phyloP scores from a whole-genome alignment of 2,329 filamentous ascomycete genomes.

The Raffaelea albimanens region DNA sequence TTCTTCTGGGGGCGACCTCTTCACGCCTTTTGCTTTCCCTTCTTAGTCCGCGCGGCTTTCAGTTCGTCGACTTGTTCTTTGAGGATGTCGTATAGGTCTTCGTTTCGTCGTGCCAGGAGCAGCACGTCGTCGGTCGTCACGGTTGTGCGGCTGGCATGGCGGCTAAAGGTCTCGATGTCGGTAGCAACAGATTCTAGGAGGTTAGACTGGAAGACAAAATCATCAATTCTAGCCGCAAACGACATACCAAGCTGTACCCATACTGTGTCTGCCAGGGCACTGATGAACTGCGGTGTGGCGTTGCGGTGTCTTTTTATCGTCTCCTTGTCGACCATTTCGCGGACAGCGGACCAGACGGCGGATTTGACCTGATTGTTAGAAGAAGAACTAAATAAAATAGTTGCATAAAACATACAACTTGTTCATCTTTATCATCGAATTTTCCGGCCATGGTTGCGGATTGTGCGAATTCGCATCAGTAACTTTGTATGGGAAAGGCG shows the following conservation, averaged over 20 bases:
- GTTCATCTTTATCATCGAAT: slow-evolving; percentile 17
- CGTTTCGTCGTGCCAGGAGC: slow-evolving; percentile 77
- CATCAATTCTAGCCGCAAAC: neutral
- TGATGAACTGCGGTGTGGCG: slow-evolving; percentile 86
- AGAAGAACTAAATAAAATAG: too few relatives aligned
- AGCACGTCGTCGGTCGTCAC: slow-evolving; percentile 82
- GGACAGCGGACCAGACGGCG: slow-evolving; percentile 74
- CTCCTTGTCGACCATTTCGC: slow-evolving; percentile 83
- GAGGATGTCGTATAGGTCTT: slow-evolving; percentile 70
- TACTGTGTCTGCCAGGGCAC: slow-evolving; percentile 74
- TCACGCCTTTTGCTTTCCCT: slow-evolving; percentile 17
- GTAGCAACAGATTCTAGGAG: slow-evolving; percentile 43
- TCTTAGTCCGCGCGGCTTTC: slow-evolving; percentile 32
- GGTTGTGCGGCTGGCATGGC: slow-evolving; percentile 72
- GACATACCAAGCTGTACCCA: slow-evolving; percentile 73
- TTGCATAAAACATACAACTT: slow-evolving; percentile 14
- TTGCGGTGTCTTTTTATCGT: slow-evolving; percentile 65
- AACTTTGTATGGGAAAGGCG: too few relatives aligned
- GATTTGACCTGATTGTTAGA: slow-evolving; percentile 63
- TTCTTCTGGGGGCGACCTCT: too few relatives aligned
- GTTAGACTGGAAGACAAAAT: neutral
- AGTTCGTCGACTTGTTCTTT: slow-evolving; percentile 55
- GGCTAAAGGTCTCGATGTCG: slow-evolving; percentile 48
- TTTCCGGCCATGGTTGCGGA: too few relatives aligned
- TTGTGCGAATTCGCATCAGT: too few relatives aligned